A percentile compares a stretch with the other conserved stretches of the same genome.
phyloP scores from a whole-genome alignment of 352 stramenopile species.

The Saprolegnia parasitica region DNA sequence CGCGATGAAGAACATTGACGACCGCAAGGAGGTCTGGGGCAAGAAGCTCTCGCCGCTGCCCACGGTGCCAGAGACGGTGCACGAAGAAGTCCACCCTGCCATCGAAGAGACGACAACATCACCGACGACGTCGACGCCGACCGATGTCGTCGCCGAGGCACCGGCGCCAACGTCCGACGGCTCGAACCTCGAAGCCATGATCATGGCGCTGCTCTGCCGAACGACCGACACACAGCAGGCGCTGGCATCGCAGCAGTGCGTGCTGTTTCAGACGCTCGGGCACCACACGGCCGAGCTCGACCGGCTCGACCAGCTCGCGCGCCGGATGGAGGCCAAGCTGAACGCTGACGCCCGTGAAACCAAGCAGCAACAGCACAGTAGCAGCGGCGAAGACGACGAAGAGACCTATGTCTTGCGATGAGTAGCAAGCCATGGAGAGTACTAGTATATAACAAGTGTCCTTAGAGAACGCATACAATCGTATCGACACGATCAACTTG shows the following conservation, averaged over 20 bases:
- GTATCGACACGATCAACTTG: too few relatives aligned
- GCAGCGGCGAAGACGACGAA: neutral
- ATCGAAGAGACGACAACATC: neutral
- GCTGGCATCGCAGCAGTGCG: constrained; percentile 23
- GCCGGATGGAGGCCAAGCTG: constrained; percentile 26
- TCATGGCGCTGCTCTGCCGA: constrained; percentile 24
- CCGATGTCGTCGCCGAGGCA: neutral
- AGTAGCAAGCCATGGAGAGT: neutral
- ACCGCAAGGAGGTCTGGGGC: neutral
- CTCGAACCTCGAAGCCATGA: constrained; percentile 25
- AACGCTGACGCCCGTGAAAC: neutral
- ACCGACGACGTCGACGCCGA: neutral
- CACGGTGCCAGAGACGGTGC: neutral
- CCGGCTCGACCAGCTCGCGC: constrained; percentile 9
- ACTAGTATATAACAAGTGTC: neutral
- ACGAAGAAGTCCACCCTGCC: neutral
- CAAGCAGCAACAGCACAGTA: neutral
- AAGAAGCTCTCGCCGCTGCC: constrained; percentile 7
- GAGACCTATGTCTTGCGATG: constrained; percentile 13
- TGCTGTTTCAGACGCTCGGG: constrained; percentile 19
- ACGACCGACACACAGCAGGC: constrained; percentile 26
- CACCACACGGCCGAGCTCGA: constrained; percentile 22
- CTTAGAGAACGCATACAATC: too few relatives aligned
- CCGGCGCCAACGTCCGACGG: neutral
- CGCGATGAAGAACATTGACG: constrained; percentile 29